Base-by-base conservation (phyloP, 2,329 filamentous ascomycete genomes). In the Cladorrhinum sp. region DNA sequence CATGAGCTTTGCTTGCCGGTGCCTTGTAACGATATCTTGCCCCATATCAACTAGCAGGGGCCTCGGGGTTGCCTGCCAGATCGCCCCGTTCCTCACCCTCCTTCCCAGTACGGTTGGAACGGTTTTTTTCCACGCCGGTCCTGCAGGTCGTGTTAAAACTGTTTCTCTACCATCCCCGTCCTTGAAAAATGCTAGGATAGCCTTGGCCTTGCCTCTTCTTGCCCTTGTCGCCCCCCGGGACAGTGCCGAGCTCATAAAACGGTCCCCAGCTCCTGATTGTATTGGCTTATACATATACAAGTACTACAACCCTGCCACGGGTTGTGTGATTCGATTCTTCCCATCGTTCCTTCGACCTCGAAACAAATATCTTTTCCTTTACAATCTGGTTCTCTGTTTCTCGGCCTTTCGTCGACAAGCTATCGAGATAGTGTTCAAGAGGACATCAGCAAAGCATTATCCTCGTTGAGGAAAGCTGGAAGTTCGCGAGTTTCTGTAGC, bases 221-320 rank as follows among this genome's bases (percentile, higher is more conserved):
- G 59, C 62, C 67, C 70, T 73, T 73, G 73, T 73, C 76, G 74
- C 76, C 75, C 75, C 73, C 62, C 56, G 74, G 73, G 70, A 76
- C 77, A 80, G 74, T 81, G 76, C 80, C 78, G 78, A 76, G 73
- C 75, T 77, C 74, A 75, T 72, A 73, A 78, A 75, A 76, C 75
- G 76, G 75, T 72, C 75, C 78, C 77, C 75, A 77, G 67, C 72
- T 78, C 76, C 75, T 78, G 74, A 76, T 77, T 72, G 75, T 76
- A 73, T 74, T 74, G 61, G 62, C 57, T 67, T 64, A 63, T 73
- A 64, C 72, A 75, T 77, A 79, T 78, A 77, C 75, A 78, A 75
- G 73, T 74, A 72, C 77, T 77, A 74, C 75, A 74, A 77, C 73
- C 72, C 70, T 68, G 71, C 64, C 67, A 55, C 55, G 63, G 63